A percentile compares a stretch with the other conserved stretches of the same genome.
Evolutionary conservation across 2,329 filamentous ascomycete genomes (phyloP).

Genomic region (Amylocarpus encephaloides): DNA sequence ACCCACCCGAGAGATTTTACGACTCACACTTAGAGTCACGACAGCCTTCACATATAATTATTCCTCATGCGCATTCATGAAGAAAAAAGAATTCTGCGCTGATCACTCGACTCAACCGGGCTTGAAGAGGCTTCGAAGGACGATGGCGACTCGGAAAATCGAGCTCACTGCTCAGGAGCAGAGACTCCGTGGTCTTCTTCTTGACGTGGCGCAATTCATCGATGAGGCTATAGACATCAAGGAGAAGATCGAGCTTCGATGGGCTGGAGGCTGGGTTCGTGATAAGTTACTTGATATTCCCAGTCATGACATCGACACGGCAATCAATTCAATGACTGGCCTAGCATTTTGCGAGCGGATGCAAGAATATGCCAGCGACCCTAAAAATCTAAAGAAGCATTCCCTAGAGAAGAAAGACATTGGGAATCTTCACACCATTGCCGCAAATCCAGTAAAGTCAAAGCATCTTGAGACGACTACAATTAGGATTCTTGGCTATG

Average conservation of each 20-base stretch:
- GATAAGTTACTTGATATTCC: conserved; percentile 70
- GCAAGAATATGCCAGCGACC: conserved; percentile 58
- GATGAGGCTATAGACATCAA: conserved; percentile 43
- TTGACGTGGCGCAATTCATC: conserved; percentile 73
- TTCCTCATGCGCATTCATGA: conserved; percentile 23
- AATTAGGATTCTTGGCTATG: conserved; percentile 75
- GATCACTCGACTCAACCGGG: conserved; percentile 9
- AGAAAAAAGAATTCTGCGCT: conserved; percentile 32
- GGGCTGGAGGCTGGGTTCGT: conserved; percentile 82
- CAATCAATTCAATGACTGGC: conserved; percentile 81
- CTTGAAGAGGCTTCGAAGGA: conserved; percentile 17
- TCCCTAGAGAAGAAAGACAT: conserved; percentile 50
- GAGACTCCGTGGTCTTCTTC: conserved; percentile 66
- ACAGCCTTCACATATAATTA: neutral
- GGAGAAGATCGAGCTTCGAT: conserved; percentile 60
- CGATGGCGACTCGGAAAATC: conserved; percentile 33
- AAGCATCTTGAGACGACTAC: conserved; percentile 94
- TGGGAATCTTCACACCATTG: conserved; percentile 78
- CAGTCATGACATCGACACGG: conserved; percentile 78
- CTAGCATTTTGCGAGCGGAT: conserved; percentile 66
- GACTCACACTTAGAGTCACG: conserved; percentile 20
- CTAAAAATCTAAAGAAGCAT: conserved; percentile 57
- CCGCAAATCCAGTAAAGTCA: conserved; percentile 89
- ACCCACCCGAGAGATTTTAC: conserved; percentile 9
- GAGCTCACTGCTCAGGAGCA: conserved; percentile 64